Evolutionary conservation across 345 rosid species (phyloP).

Genomic region (Barbarea vulgaris): DNA sequence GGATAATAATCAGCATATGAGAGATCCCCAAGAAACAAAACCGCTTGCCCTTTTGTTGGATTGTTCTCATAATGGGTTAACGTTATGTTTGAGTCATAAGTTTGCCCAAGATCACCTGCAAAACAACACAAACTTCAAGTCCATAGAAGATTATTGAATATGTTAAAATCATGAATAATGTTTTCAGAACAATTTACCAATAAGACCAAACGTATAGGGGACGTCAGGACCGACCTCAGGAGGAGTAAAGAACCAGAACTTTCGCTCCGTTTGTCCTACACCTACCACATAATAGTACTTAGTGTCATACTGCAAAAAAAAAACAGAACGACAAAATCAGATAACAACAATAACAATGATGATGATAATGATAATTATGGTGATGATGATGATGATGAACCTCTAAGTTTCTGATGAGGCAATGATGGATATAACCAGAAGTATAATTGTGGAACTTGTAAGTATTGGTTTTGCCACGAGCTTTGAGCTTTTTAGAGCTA

Average conservation of each 20-base stretch:
- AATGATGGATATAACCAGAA: constrained; percentile 91
- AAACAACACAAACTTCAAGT: constrained; percentile 21
- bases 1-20: constrained; percentile 85
- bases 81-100: constrained; percentile 78
- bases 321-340: background rate
- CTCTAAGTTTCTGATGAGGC: constrained; percentile 64
- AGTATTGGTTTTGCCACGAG: constrained; percentile 51
- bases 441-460: constrained; percentile 66
- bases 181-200: constrained; percentile 42
- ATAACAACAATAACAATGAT: constrained; percentile 8
- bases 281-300: constrained; percentile 72
- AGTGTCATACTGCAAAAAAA: constrained; percentile 51
- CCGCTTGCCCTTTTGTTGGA: constrained; percentile 63
- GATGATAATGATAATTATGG: background rate
- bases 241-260: constrained; percentile 75
- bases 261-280: constrained; percentile 45
- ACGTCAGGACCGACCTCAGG: constrained; percentile 68
- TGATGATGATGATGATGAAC: constrained; percentile 35
- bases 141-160: background rate
- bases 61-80: constrained; percentile 77
- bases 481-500: constrained; percentile 45
- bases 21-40: constrained; percentile 82
- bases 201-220: constrained; percentile 68
- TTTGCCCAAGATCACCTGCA: constrained; percentile 97
- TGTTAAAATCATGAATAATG: background rate